Evolutionary conservation across 495 filamentous ascomycete genomes (phyloP).

Genomic region (Bombardia bombarda): DNA sequence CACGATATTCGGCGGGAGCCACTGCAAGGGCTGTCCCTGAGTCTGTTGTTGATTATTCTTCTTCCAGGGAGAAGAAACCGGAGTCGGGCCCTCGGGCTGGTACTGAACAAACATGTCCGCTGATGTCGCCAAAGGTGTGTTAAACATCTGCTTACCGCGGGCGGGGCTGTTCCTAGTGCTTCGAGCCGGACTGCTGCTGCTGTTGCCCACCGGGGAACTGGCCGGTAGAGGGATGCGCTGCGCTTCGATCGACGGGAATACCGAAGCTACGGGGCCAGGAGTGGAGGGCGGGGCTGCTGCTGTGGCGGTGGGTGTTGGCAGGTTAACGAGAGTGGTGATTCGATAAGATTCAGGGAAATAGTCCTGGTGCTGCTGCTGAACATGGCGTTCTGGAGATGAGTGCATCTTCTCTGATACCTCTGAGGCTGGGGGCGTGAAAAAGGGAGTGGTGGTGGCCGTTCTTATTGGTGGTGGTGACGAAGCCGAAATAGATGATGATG

Average conservation of each 20-base stretch:
- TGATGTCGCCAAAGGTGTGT: too few relatives aligned
- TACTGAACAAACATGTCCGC: conserved; percentile 26
- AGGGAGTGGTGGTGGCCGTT: conserved; percentile 1
- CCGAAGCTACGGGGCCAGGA: not conserved
- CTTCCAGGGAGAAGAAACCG: conserved; percentile 3
- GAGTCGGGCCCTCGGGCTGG: conserved; percentile 29
- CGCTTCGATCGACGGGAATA: conserved; percentile 1
- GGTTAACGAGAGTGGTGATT: too few relatives aligned
- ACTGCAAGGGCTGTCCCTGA: conserved; percentile 22
- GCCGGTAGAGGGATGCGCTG: conserved; percentile 6
- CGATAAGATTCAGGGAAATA: conserved; percentile 2
- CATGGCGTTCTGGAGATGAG: not conserved
- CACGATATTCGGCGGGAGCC: conserved; percentile 26
- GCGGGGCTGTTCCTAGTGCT: conserved; percentile 7
- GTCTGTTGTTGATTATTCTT: conserved; percentile 7
- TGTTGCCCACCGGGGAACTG: conserved; percentile 1
- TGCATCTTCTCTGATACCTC: not conserved
- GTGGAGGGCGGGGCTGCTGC: conserved; percentile 2
- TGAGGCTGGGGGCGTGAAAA: not conserved
- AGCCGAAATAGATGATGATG: too few relatives aligned
- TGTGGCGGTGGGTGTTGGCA: not conserved
- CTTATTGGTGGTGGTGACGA: conserved; percentile 2
- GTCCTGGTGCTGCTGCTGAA: not conserved
- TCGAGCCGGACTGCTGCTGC: conserved; percentile 2
- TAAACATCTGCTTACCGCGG: conserved; percentile 9